Evolutionary conservation across 2,329 filamentous ascomycete genomes (phyloP), one percentile per base, ranked within the genome.

Genomic region (Huntiella bhutanensis): DNA sequence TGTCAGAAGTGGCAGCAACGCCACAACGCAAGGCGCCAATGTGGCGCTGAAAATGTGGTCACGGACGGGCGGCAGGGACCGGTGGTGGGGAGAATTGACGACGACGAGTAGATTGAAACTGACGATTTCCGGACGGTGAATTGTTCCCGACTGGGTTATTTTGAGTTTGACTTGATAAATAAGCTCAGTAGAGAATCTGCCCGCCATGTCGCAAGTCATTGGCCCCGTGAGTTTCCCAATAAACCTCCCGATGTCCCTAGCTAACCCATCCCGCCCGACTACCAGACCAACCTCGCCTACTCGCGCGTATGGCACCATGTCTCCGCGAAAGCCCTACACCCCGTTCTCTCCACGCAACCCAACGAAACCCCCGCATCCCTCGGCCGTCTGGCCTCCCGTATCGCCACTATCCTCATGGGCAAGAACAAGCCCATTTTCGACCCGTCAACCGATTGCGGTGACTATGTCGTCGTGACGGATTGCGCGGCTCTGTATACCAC

Each of bases 351-450:
- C 55, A 77, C 64, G 51, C 69, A 62, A 60, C 70, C 55, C 54
- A 64, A 68, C 54, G 61, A 76, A 17, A 77, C 77, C 15, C 71
- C 76, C 13, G 85, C 86, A 11, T 78, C 85, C n/a, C 80, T 95
- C 36, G 88, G 88, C 55, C 85, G 88, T 37, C 72, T 95, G 44
- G 88, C 88, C 51, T 85, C 81, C 45, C 77, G 81, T 52, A 94
- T 95, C 62, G 88, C 87, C 51, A 69, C 80, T 46, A 70, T 84
- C 51, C 76, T 95, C 45, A 95, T 96, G 87, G 91, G 91, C 66
- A 98, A 98, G 71, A 82, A 98, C 73, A 98, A 98, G 67, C 91
- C 91, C 16, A 94, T 91, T 62, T 98, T 78, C 67, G 84, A 96
- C 65, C 91, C 91, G 1, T 94, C 86, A 16, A 95, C 87, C 51